A percentile compares a stretch with the other conserved stretches of the same genome.
Conservation (phyloP, 2,329 filamentous ascomycete species). For the Setomelanomma holmii region DNA sequence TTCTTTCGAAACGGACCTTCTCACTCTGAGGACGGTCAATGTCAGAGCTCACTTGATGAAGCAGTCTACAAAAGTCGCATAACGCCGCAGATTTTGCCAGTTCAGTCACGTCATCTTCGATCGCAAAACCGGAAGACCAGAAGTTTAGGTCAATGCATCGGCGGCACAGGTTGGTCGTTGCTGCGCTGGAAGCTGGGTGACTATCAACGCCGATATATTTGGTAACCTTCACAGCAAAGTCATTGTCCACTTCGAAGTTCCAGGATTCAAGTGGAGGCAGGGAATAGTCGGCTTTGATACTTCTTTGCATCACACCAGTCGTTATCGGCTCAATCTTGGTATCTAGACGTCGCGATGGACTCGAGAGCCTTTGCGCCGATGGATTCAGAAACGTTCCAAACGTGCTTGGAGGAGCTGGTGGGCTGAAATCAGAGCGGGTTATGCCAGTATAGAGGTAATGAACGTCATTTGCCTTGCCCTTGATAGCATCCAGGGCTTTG, state of each 20-base stretch:
- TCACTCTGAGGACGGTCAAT: neutral
- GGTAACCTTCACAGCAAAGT: conserved; percentile 10
- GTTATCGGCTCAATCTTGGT: neutral
- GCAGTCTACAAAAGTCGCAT: conserved; percentile 17
- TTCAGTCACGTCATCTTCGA: neutral
- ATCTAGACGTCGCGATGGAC: neutral
- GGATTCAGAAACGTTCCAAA: neutral
- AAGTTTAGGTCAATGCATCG: conserved; percentile 9
- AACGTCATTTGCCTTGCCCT: neutral
- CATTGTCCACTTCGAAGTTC: conserved; percentile 17
- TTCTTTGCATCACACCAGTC: conserved; percentile 5
- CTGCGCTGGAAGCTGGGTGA: neutral
- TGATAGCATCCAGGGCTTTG: conserved; percentile 12
- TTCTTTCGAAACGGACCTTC: conserved; percentile 3
- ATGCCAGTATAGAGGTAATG: conserved; percentile 11
- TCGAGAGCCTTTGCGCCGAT: neutral
- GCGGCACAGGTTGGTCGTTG: conserved; percentile 5
- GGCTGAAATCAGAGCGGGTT: conserved; percentile 3
- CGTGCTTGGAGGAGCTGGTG: neutral
- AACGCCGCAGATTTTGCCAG: neutral
- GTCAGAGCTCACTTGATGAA: neutral
- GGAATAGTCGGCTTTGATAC: conserved; percentile 9
- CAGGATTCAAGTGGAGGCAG: conserved; percentile 13
- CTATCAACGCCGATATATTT: neutral
- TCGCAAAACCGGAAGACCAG: conserved; percentile 12